Conservation (phyloP, 345 rosid genomes). For the Rhodamnia rubescens region DNA sequence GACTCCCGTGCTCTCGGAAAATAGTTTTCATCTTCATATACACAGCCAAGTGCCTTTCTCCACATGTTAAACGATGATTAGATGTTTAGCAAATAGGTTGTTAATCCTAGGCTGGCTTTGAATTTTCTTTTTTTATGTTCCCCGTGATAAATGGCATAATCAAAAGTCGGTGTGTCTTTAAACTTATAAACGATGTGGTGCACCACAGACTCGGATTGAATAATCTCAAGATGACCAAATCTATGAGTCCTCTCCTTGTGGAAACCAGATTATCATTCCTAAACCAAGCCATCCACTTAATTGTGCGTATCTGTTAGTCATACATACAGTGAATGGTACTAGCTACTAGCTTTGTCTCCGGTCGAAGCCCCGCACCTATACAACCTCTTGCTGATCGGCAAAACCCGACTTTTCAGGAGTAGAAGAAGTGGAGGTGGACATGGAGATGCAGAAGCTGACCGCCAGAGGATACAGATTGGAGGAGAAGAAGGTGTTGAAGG, state of each 20-base stretch:
- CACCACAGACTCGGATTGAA: neutral
- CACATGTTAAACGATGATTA: neutral
- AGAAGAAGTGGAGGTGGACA: constrained; percentile 82
- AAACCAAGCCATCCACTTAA: neutral
- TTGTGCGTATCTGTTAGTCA: neutral
- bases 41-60: neutral
- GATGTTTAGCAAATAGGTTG: neutral
- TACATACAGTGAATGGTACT: neutral
- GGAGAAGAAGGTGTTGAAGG: constrained; percentile 62
- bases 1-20: neutral
- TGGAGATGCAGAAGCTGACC: constrained; percentile 74
- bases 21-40: neutral
- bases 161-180: neutral
- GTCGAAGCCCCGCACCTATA: neutral
- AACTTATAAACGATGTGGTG: neutral
- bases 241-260: neutral
- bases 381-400: neutral
- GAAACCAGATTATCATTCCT: neutral
- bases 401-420: constrained; percentile 28
- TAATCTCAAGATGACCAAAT: neutral
- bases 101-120: neutral
- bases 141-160: neutral
- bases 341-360: neutral
- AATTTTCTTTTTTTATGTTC: too few relatives aligned
- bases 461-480: constrained; percentile 58